phyloP scores from a whole-genome alignment of 331 rosid species.

The Saraca asoca region DNA sequence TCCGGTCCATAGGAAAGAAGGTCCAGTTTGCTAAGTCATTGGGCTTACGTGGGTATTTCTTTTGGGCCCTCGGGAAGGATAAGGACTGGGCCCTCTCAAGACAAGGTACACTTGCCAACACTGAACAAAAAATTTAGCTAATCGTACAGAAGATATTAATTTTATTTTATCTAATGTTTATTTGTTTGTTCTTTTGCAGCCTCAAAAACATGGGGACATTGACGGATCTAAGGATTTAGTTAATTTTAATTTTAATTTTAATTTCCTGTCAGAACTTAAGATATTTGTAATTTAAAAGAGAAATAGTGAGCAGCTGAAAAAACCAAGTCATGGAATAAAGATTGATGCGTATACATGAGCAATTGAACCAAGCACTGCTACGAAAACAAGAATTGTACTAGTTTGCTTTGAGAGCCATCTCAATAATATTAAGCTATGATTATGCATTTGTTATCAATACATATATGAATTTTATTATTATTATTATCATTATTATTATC shows the following conservation, averaged over 20 bases:
- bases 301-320: too few species aligned
- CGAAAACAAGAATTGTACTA: too few species aligned
- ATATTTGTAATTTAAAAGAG: not conserved
- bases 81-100: conserved; percentile 62
- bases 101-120: conserved; percentile 44
- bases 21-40: conserved; percentile 47
- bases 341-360: too few species aligned
- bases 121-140: too few species aligned
- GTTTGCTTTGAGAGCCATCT: too few species aligned
- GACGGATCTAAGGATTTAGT: conserved; percentile 8
- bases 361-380: too few species aligned
- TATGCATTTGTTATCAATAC: too few species aligned
- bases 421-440: too few species aligned
- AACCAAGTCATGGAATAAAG: too few species aligned
- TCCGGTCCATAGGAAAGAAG: conserved; percentile 46
- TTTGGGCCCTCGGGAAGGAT: conserved; percentile 82
- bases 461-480: too few species aligned
- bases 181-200: conserved; percentile 36
- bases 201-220: conserved; percentile 47
- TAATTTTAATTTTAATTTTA: too few species aligned
- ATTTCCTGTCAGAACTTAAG: not conserved
- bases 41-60: conserved; percentile 76
- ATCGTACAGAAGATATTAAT: not conserved
- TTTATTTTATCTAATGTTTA: not conserved
- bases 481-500: too few species aligned